Evolutionary conservation across 2,329 filamentous ascomycete genomes (phyloP), one percentile per base, ranked within the genome.

Genomic region (Phialocephala sp.): DNA sequence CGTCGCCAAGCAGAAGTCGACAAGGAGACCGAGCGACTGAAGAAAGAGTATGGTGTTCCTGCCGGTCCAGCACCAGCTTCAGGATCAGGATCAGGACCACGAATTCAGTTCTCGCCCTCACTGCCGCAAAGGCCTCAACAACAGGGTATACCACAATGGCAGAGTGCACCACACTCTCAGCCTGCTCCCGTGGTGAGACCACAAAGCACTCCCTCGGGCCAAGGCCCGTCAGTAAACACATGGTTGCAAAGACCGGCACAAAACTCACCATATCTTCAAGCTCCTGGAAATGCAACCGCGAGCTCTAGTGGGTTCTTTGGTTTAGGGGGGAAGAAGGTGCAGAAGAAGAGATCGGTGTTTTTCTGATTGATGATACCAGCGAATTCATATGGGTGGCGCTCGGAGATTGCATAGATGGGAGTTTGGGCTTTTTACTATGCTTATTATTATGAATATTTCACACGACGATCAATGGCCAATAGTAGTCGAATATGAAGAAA

Each of bases 21-120:
- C 22, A 85, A 84, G 68, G 94, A 99, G 79, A 98, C 95, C 0
- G 92, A 95, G 76, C 85, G 93, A 1, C 81, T 99, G 41, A 82
- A 87, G 24, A 86, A 82, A 70, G 77, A 89, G 71, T 94, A 92
- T 72, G 91, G 91, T 11, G 72, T 76, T 20, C 58, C 62, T 4
- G 66, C 47, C 32, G 35, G 41, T 24, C 50, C 57, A 12, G 41
- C 36, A 20, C 41, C 52, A 8, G 27, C 27, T 6, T 32, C 27
- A 6, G 27, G 27, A 32, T 32, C 27, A 32, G 27, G 27, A 32
- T 6, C 37, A 14, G 60, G 58, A 20, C 61, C 65, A 22, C 55
- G 43, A 14, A 67, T 70, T 2, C 64, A 65, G 32, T 68, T 60
- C 67, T 67, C 70, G n/a, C 64, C 68, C 15, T 1, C 27, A n/a